Evolutionary conservation across 2,329 filamentous ascomycete species (phyloP), one percentile per base, ranked within the genome.

Genomic region (Penicillium sp.): DNA sequence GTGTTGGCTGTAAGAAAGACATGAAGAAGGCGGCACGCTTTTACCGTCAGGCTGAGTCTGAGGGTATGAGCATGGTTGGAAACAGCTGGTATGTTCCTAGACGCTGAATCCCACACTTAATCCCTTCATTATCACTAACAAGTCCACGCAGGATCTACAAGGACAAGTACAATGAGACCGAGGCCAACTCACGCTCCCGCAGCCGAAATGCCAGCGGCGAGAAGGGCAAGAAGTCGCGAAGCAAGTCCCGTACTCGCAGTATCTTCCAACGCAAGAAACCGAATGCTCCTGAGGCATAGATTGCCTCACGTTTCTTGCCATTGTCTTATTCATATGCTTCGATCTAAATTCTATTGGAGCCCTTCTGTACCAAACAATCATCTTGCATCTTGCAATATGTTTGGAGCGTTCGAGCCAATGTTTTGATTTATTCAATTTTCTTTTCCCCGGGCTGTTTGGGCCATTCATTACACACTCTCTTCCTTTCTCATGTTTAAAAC

Each of bases 41-140:
- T 67, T 97, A 97, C 72, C 87, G 94, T 19, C 82, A 87, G 78
- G 94, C 94, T 6, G 94, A 96, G 71, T 86, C 88, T 23, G 94
- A 94, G 75, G 94, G 94, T 7, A 92, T 97, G 80, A 96, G 86
- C 74, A 97, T 97, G 91, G 88, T 96, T 53, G 94, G 94, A 51
- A 97, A 97, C 72, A 97, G 91, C 79, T 99, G 94, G 93, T 96
- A 80, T 70, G 90, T 83, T 52, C 5, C 11, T 27, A 11, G 6
- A 30, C 53, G 2, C 32, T 23, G 26, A 16, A 5, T 49, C 2
- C 3, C 23, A 7, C 23, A 2, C 19, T 9, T 7, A 11, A 29
- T 16, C 19, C 51, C 59, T 57, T 35, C 57, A 42, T 8, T 50
- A 11, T 41, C 44, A 38, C 45, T 59, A 38, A 57, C 55, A 3